phyloP scores from a whole-genome alignment of 164 flowering plant species.

The Hamamelis virginiana region DNA sequence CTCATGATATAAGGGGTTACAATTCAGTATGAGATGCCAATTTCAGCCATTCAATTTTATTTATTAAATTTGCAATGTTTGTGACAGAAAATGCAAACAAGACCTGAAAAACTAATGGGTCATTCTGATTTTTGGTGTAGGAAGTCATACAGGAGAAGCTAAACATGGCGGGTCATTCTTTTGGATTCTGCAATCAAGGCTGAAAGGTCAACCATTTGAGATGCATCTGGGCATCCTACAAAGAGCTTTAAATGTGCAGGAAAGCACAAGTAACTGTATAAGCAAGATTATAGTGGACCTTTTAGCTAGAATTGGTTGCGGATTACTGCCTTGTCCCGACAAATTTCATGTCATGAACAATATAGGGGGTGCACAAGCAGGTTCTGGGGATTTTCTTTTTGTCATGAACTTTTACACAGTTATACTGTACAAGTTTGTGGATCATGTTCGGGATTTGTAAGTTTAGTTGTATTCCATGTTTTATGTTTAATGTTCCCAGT shows the following conservation, averaged over 20 bases:
- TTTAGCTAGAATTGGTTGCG: neutral
- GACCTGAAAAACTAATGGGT: neutral
- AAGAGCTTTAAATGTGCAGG: neutral
- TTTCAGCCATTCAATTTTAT: neutral
- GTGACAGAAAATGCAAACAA: neutral
- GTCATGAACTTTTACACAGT: neutral
- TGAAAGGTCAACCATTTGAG: neutral
- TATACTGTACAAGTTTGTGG: neutral
- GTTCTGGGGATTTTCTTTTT: neutral
- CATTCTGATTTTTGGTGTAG: neutral
- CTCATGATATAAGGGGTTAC: neutral
- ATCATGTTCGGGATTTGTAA: neutral
- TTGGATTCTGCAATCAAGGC: neutral
- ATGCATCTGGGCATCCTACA: neutral
- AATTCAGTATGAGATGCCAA: neutral
- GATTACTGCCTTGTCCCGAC: neutral
- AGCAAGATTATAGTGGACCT: neutral
- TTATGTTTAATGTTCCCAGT: no score
- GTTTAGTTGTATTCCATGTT: no score
- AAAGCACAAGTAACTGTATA: no score
- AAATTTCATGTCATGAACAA: neutral
- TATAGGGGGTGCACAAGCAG: neutral
- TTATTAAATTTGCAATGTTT: neutral
- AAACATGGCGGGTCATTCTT: neutral
- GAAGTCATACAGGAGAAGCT: neutral